Conservation (phyloP, 345 rosid species). For the Lepidium aucheri region DNA sequence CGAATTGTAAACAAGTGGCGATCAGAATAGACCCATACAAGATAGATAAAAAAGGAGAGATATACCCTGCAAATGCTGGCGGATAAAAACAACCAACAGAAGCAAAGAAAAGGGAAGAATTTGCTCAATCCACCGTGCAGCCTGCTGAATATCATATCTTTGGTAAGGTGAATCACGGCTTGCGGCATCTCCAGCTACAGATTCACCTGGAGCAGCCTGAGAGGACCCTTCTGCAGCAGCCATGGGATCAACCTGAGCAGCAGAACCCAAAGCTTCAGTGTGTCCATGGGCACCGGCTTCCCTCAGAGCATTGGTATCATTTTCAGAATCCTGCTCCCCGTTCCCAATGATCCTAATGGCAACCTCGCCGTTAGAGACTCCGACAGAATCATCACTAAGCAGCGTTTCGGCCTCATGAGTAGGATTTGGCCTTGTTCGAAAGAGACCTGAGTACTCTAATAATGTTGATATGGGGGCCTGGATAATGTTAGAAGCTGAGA, state of each 20-base stretch:
- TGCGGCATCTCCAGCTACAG: slow-evolving; percentile 46
- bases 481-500: slow-evolving; percentile 75
- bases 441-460: slow-evolving; percentile 86
- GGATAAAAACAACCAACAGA: slow-evolving; percentile 92
- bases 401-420: slow-evolving; percentile 54
- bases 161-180: slow-evolving; percentile 84
- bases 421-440: slow-evolving; percentile 47
- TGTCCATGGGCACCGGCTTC: too few relatives aligned
- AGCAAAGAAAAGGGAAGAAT: slow-evolving; percentile 95
- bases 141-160: slow-evolving; percentile 99
- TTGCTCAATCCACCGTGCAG: slow-evolving; percentile 99
- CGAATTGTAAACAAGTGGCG: not conserved
- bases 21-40: not conserved
- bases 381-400: slow-evolving; percentile 44
- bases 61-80: slow-evolving; percentile 97
- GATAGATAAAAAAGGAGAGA: not conserved
- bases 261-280: slow-evolving; percentile 31
- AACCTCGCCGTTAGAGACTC: slow-evolving; percentile 61
- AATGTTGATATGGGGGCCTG: slow-evolving; percentile 87
- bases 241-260: too few relatives aligned
- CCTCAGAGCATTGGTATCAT: slow-evolving; percentile 40
- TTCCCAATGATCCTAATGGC: slow-evolving; percentile 91
- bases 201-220: slow-evolving; percentile 40
- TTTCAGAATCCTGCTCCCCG: slow-evolving; percentile 55
- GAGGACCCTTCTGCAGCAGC: slow-evolving; percentile 39